Conservation (phyloP, 1,284 basidiomycete genomes). For the Cutaneotrichosporon sp. region DNA sequence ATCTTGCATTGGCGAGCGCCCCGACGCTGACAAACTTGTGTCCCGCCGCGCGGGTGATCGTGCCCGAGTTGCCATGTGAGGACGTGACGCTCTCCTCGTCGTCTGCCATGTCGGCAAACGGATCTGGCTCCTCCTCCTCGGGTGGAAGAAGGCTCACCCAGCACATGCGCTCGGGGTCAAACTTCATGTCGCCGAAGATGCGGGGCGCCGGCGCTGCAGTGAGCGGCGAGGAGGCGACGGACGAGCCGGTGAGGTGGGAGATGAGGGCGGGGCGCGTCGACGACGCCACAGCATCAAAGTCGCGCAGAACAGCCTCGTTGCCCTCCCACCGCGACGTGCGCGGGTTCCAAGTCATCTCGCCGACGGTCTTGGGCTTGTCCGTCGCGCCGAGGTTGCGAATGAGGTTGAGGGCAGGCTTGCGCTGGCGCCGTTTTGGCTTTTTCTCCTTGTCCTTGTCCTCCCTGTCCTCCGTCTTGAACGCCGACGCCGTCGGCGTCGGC, state of each 20-base stretch:
- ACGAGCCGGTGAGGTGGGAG: slow-evolving; percentile 76
- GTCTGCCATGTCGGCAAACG: slow-evolving; percentile 82
- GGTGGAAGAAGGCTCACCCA: slow-evolving; percentile 80
- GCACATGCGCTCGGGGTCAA: slow-evolving; percentile 87
- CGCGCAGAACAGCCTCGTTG: slow-evolving; percentile 81
- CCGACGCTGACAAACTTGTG: slow-evolving; percentile 30
- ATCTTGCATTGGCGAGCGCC: slow-evolving; percentile 5
- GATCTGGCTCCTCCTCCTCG: slow-evolving; percentile 88
- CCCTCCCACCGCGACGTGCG: slow-evolving; percentile 87
- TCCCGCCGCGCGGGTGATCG: slow-evolving; percentile 54
- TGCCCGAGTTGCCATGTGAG: slow-evolving; percentile 47
- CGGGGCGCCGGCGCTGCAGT: slow-evolving; percentile 45
- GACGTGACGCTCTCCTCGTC: slow-evolving; percentile 58
- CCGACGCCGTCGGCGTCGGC: background rate
- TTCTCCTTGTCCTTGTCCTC: slow-evolving; percentile 41
- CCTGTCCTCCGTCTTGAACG: slow-evolving; percentile 26
- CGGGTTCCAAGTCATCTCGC: slow-evolving; percentile 97
- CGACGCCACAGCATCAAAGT: slow-evolving; percentile 78
- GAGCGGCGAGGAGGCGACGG: slow-evolving; percentile 47
- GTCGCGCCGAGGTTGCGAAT: slow-evolving; percentile 76
- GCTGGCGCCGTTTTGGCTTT: slow-evolving; percentile 54
- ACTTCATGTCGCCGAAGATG: slow-evolving; percentile 94
- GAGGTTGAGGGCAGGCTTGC: slow-evolving; percentile 56
- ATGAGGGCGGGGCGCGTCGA: slow-evolving; percentile 93
- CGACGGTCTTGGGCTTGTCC: slow-evolving; percentile 72